These are phyloP conservation scores for Dioscorea alata DNA, from an alignment of 106 monocot genomes.

Conservation along the genomic window DNA sequence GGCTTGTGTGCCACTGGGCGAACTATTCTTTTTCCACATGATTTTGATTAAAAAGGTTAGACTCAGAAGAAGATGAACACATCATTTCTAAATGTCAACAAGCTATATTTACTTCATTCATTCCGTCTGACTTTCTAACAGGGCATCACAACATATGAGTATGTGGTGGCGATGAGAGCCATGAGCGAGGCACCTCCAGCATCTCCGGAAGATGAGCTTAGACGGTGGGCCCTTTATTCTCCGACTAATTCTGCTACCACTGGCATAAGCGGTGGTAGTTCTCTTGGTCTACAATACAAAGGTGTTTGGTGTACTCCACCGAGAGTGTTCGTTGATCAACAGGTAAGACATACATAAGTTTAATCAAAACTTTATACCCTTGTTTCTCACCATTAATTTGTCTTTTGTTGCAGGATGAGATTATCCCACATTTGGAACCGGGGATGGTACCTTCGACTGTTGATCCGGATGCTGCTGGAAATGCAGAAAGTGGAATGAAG, in stretches of 20 bases:
- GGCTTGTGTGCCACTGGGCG: slow-evolving; percentile 85
- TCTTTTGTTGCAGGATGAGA: slow-evolving; percentile 63
- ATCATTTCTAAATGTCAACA: not conserved
- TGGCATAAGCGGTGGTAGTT: slow-evolving; percentile 78
- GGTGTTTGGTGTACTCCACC: slow-evolving; percentile 99
- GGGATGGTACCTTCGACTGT: slow-evolving; percentile 88
- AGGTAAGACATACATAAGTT: slow-evolving; percentile 19
- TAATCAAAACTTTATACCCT: no score
- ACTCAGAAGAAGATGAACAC: not conserved
- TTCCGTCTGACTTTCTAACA: slow-evolving; percentile 15
- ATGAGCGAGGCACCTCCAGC: slow-evolving; percentile 93
- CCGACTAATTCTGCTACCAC: slow-evolving; percentile 86
- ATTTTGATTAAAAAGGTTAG: slow-evolving; percentile 91
- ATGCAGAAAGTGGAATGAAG: slow-evolving; percentile 41
- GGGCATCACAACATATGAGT: slow-evolving; percentile 99
- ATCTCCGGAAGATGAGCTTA: slow-evolving; percentile 67
- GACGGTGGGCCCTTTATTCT: slow-evolving; percentile 56
- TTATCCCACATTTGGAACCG: slow-evolving; percentile 88
- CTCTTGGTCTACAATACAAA: slow-evolving; percentile 82
- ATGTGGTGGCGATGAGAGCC: slow-evolving; percentile 96
- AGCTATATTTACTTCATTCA: not conserved
- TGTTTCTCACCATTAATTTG: no score
- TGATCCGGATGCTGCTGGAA: slow-evolving; percentile 70
- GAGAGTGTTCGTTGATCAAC: slow-evolving; percentile 87
- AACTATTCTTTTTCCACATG: slow-evolving; percentile 99